These are phyloP conservation scores for Globisporangium alternatum DNA, from an alignment of 352 stramenopile genomes.

Conservation along the genomic window DNA sequence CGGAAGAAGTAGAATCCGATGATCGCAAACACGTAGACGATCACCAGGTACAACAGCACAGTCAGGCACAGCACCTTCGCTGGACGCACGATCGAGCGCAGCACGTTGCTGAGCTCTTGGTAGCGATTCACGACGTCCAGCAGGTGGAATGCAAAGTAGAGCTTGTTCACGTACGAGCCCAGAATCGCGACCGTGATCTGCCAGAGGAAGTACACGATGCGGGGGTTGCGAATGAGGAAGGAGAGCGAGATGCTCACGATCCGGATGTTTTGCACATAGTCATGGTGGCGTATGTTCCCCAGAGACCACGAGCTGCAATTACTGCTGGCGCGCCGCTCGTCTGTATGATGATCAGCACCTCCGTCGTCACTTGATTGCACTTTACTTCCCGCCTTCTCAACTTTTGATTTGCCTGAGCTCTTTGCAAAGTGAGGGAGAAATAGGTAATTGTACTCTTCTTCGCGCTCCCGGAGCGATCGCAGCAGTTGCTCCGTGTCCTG, in stretches of 20 bases:
- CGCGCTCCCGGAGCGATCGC: conserved; percentile 49
- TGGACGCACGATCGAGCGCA: conserved; percentile 58
- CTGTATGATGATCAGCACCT: background rate
- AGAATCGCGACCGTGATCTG: conserved; percentile 60
- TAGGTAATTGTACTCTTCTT: conserved; percentile 65
- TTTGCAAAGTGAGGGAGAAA: conserved; percentile 35
- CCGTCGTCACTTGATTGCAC: background rate
- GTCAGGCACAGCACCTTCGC: conserved; percentile 59
- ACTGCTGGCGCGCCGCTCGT: background rate
- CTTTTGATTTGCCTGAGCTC: background rate
- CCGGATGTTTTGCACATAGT: conserved; percentile 9
- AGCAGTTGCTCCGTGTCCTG: conserved; percentile 63
- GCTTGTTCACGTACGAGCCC: conserved; percentile 62
- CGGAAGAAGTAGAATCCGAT: conserved; percentile 76
- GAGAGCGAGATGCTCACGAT: conserved; percentile 43
- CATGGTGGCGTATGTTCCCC: background rate
- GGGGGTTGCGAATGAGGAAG: conserved; percentile 50
- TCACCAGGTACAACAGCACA: conserved; percentile 61
- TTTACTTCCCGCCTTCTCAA: background rate
- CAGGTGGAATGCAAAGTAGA: conserved; percentile 77
- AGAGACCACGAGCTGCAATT: background rate
- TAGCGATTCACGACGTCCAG: conserved; percentile 80
- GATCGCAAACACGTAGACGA: conserved; percentile 74
- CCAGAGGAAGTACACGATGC: conserved; percentile 53
- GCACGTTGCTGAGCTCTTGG: conserved; percentile 67